These are phyloP conservation scores for Dactylellina cionopaga DNA, from an alignment of 2,329 filamentous ascomycete species.

Conservation along the genomic window DNA sequence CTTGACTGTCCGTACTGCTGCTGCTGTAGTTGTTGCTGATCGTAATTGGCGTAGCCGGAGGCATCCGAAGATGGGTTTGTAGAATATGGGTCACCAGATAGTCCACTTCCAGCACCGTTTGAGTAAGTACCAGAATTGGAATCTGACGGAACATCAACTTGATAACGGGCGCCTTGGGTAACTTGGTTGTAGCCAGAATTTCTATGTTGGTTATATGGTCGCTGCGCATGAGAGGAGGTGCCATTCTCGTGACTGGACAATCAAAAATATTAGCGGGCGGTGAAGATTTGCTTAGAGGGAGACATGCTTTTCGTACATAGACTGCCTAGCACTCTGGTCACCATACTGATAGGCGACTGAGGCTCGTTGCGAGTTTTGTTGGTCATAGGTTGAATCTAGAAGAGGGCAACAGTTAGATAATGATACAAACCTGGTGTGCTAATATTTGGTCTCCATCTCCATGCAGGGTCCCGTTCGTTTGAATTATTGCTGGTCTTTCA, in stretches of 20 bases:
- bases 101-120: constrained; percentile 41
- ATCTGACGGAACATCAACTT: constrained; percentile 38
- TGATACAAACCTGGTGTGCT: too few species aligned
- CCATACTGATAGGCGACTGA: constrained; percentile 50
- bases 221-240: constrained; percentile 33
- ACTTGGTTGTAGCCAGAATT: constrained; percentile 21
- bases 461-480: neutral
- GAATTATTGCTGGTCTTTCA: too few species aligned
- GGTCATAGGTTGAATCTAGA: constrained; percentile 46
- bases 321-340: constrained; percentile 47
- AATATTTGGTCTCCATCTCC: neutral
- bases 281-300: neutral
- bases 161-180: constrained; percentile 17
- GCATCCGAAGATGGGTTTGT: constrained; percentile 51
- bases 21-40: constrained; percentile 38
- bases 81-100: constrained; percentile 45
- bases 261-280: neutral
- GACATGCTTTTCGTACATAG: constrained; percentile 36
- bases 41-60: constrained; percentile 30
- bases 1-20: constrained; percentile 16
- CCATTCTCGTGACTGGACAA: constrained; percentile 28
- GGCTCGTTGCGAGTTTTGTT: constrained; percentile 31
- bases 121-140: constrained; percentile 36
- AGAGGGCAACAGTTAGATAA: neutral
- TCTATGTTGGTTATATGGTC: constrained; percentile 24